phyloP scores from a whole-genome alignment of 202 grass and related monocot species.

The Brachypodium distachyon region DNA sequence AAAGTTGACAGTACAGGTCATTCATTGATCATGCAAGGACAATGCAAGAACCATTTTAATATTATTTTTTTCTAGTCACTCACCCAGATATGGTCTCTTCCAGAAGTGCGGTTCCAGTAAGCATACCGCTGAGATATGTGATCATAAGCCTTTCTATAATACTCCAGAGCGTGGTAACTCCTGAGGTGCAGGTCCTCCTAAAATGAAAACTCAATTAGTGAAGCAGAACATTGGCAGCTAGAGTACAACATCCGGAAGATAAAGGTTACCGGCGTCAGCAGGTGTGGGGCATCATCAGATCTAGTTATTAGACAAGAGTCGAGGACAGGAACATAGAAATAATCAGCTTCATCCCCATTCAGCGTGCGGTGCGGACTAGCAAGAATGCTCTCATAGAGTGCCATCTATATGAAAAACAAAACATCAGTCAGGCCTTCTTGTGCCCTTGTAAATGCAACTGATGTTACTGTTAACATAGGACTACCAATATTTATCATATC shows the following conservation, averaged over 20 bases:
- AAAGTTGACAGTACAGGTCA: slow-evolving; percentile 29
- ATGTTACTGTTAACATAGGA: neutral
- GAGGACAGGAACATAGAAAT: slow-evolving; percentile 93
- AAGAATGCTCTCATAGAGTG: slow-evolving; percentile 95
- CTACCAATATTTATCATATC: neutral
- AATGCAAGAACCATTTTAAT: slow-evolving; percentile 5
- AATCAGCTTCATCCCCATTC: slow-evolving; percentile 96
- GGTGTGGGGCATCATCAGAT: slow-evolving; percentile 76
- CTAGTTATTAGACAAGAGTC: slow-evolving; percentile 93
- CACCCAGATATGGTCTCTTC: slow-evolving; percentile 98
- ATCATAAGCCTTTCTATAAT: slow-evolving; percentile 81
- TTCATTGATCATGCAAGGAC: neutral
- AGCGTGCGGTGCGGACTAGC: slow-evolving; percentile 87
- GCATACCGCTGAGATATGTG: slow-evolving; percentile 79
- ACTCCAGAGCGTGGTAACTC: slow-evolving; percentile 71
- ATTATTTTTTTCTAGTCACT: slow-evolving; percentile 26
- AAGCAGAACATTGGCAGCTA: neutral
- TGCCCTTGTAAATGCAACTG: neutral
- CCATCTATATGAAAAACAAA: slow-evolving; percentile 47
- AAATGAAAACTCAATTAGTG: slow-evolving; percentile 22
- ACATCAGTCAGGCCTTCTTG: slow-evolving; percentile 15
- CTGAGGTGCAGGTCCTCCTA: slow-evolving; percentile 43
- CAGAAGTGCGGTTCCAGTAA: slow-evolving; percentile 87
- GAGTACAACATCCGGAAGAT: slow-evolving; percentile 5
- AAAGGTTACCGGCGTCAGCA: slow-evolving; percentile 52